phyloP scores from a whole-genome alignment of 1,284 basidiomycete species.

The Ganoderma sinense region DNA sequence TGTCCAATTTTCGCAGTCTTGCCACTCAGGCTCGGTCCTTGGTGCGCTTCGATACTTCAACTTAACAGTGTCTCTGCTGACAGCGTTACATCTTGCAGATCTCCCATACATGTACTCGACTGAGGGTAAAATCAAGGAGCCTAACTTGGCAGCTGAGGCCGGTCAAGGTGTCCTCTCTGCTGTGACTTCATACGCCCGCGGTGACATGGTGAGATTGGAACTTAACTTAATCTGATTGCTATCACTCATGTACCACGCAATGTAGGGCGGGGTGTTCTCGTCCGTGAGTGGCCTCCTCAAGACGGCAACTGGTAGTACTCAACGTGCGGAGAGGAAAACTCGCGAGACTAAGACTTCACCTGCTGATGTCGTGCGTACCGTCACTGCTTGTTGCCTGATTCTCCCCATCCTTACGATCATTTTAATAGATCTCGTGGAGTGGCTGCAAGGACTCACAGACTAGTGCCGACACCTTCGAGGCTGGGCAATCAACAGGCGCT shows the following conservation, averaged over 20 bases:
- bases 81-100: slow-evolving; percentile 33
- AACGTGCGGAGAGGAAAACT: slow-evolving; percentile 66
- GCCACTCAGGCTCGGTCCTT: slow-evolving; percentile 54
- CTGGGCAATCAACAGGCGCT: slow-evolving; percentile 86
- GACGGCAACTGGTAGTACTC: slow-evolving; percentile 47
- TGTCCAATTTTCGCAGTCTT: slow-evolving; percentile 45
- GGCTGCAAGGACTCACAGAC: slow-evolving; percentile 96
- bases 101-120: slow-evolving; percentile 76
- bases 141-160: slow-evolving; percentile 82
- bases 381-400: neutral
- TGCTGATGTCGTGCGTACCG: slow-evolving; percentile 59
- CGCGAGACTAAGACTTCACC: slow-evolving; percentile 42
- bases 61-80: neutral
- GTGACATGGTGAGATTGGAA: slow-evolving; percentile 62
- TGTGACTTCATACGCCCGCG: slow-evolving; percentile 74
- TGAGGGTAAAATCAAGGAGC: slow-evolving; percentile 93
- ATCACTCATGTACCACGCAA: neutral
- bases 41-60: slow-evolving; percentile 36
- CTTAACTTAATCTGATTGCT: neutral
- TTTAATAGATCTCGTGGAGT: slow-evolving; percentile 74
- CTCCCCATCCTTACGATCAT: neutral
- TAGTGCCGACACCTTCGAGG: slow-evolving; percentile 88
- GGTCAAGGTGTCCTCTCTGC: slow-evolving; percentile 79
- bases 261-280: slow-evolving; percentile 65
- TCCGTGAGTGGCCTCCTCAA: slow-evolving; percentile 51